Evolutionary conservation across 768 basidiomycete genomes (phyloP).

Genomic region (Holtermannia corniformis): DNA sequence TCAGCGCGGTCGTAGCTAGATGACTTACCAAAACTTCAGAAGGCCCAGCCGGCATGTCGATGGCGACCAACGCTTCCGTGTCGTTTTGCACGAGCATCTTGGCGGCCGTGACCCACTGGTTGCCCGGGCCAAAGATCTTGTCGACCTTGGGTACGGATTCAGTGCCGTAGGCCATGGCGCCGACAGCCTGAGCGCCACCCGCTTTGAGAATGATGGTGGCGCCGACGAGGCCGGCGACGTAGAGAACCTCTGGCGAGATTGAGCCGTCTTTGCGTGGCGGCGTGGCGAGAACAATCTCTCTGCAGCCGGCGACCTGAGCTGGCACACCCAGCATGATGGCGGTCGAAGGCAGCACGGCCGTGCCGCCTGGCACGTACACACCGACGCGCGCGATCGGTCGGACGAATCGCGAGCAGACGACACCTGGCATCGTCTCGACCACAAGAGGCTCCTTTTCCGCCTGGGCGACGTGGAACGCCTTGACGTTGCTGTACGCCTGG

Average conservation of each 20-base stretch:
- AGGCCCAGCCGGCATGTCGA: slow-evolving; percentile 98
- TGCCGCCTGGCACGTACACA: slow-evolving; percentile 93
- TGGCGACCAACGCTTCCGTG: slow-evolving; percentile 87
- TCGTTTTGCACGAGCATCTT: slow-evolving; percentile 99
- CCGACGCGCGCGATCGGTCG: slow-evolving; percentile 93
- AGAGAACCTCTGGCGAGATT: slow-evolving; percentile 94
- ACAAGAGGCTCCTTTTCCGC: slow-evolving; percentile 57
- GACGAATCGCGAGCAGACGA: slow-evolving; percentile 88
- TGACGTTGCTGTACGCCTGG: slow-evolving; percentile 79
- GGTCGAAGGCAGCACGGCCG: slow-evolving; percentile 89
- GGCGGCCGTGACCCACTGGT: slow-evolving; percentile 99
- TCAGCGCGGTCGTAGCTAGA: background rate
- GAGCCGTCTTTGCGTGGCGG: slow-evolving; percentile 89
- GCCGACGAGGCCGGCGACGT: slow-evolving; percentile 83
- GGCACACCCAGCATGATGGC: slow-evolving; percentile 97
- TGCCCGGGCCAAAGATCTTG: slow-evolving; percentile 98
- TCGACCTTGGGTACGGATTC: slow-evolving; percentile 93
- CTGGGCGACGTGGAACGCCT: slow-evolving; percentile 84
- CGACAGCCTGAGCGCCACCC: slow-evolving; percentile 91
- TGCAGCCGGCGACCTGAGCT: slow-evolving; percentile 93
- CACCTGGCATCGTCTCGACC: slow-evolving; percentile 97
- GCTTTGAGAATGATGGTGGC: slow-evolving; percentile 86
- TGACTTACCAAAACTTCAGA: slow-evolving; percentile 84
- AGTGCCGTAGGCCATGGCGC: slow-evolving; percentile 94
- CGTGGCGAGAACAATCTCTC: slow-evolving; percentile 82